Evolutionary conservation across 2,329 filamentous ascomycete genomes (phyloP), one percentile per base, ranked within the genome.

Genomic region (Bipolaris cookei): DNA sequence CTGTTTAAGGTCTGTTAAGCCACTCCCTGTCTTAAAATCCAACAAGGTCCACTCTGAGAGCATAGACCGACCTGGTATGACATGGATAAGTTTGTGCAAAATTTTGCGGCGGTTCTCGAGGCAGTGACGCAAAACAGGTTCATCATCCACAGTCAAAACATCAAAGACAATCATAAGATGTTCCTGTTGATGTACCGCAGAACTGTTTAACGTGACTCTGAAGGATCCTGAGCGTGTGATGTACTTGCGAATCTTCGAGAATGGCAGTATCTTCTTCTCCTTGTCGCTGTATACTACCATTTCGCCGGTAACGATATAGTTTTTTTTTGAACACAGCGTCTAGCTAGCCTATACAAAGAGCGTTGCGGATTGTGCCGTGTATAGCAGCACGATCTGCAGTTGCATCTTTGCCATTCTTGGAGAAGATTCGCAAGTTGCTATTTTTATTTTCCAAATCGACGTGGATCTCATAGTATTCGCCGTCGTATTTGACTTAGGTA

Each of bases 401-500:
- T 42, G 92, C 94, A 64, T 97, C 91, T 71, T 95, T 96, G 56
- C 92, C 91, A 67, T 91, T 95, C 72, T 97, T 97, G 8, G 92
- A 96, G 71, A 95, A 97, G 28, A 97, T 94, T 61, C 89, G 88
- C 25, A 96, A 86, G 45, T 81, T 84, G 1, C 82, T 70, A 56
- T 71, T 44, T 13, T 78, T 78, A 47, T 84, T 86, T 7, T 79
- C 79, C 6, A 90, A 78, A 68, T 96, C 87, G 37, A 97, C 80
- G 67, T 97, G 92, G 28, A 97, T 86, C 73, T 97, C 92, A 65
- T 65, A 96, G 64, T 95, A 97, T 74, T 97, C 92, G 32, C 90
- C 92, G 67, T 96, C 92, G 59, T 96, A 86, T 71, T 96, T 96
- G 49, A 88, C 82, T 73, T 96, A 91, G 21, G 92, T 83, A 56